Conservation (phyloP, 1,284 basidiomycete species). For the Amylostereum areolatum region DNA sequence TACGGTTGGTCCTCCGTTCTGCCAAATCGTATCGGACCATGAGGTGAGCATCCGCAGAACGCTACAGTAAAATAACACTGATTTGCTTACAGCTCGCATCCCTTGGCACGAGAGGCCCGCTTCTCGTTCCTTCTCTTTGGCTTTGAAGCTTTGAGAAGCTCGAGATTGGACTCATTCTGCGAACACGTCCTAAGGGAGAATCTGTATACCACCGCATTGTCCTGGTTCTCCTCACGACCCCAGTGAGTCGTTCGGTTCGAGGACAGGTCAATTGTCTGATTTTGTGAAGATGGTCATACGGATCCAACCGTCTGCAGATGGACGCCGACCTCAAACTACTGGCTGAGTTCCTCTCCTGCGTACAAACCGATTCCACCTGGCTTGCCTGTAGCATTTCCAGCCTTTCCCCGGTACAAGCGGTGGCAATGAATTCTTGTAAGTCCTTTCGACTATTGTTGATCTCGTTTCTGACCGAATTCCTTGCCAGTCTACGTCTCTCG, state of each 20-base stretch:
- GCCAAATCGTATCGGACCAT: constrained; percentile 59
- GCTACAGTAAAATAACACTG: neutral
- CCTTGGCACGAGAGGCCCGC: constrained; percentile 84
- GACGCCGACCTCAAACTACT: constrained; percentile 85
- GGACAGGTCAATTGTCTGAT: neutral
- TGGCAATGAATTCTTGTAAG: constrained; percentile 41
- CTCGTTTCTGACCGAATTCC: neutral
- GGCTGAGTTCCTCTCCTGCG: constrained; percentile 74
- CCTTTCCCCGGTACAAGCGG: constrained; percentile 46
- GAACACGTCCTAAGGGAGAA: constrained; percentile 76
- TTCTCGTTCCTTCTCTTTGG: constrained; percentile 91
- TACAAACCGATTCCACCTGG: constrained; percentile 71
- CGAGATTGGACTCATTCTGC: constrained; percentile 78
- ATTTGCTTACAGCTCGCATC: constrained; percentile 69
- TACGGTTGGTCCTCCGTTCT: constrained; percentile 80
- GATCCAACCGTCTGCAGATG: constrained; percentile 86
- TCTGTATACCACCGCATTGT: constrained; percentile 77
- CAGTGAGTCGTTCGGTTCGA: constrained; percentile 52
- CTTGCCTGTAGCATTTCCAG: constrained; percentile 68
- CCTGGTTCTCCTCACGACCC: constrained; percentile 89
- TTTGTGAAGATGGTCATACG: constrained; percentile 81
- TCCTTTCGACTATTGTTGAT: constrained; percentile 8
- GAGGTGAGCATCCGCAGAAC: constrained; percentile 47
- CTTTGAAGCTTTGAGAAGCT: constrained; percentile 88
- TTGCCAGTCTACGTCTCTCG: constrained; percentile 17